phyloP scores from a whole-genome alignment of 345 rosid species.

The Abelmoschus esculentus region DNA sequence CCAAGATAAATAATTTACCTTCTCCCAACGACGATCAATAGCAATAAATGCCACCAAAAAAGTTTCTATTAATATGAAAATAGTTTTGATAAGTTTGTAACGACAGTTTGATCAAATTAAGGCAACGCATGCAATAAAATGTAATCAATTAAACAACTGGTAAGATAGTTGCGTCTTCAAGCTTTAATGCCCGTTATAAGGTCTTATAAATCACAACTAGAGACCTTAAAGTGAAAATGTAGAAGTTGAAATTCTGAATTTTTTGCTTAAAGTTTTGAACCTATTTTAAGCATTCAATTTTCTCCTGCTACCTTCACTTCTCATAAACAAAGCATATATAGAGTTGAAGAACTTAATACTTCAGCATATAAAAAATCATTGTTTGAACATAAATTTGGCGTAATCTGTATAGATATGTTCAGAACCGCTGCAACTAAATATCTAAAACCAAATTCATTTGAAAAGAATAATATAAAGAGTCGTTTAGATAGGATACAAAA shows the following conservation, averaged over 20 bases:
- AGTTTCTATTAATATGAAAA: constrained; percentile 61
- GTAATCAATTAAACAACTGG: neutral
- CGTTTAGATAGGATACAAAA: constrained; percentile 66
- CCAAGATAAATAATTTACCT: constrained; percentile 37
- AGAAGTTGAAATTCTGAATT: neutral
- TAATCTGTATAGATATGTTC: neutral
- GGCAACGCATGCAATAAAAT: constrained; percentile 14
- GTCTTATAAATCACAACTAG: neutral
- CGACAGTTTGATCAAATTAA: constrained; percentile 27
- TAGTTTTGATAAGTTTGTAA: constrained; percentile 60
- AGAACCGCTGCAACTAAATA: neutral
- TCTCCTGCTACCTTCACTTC: neutral
- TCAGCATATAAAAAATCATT: neutral
- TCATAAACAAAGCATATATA: neutral
- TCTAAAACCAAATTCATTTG: neutral
- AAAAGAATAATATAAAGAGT: neutral
- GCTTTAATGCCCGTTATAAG: neutral
- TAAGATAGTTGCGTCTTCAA: neutral
- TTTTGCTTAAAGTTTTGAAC: neutral
- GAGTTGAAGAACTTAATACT: neutral
- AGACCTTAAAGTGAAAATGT: neutral
- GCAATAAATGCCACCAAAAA: constrained; percentile 71
- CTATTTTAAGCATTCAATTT: neutral
- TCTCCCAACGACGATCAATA: constrained; percentile 73
- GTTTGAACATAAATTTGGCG: neutral